Conservation (phyloP, 345 rosid species). For the Brassica napus region Da-Ae NC_063446.1:58850501-58851000, state of each 20-base stretch:
- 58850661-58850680: constrained; percentile 97
- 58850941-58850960: constrained; percentile 94
- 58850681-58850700: constrained; percentile 78
- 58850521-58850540: constrained; percentile 27
- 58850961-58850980: constrained; percentile 97
- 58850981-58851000: constrained; percentile 95
- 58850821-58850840: constrained; percentile 72
- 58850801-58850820: constrained; percentile 66
- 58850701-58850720: constrained; percentile 94
- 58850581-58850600: constrained; percentile 87
- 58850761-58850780: constrained; percentile 75
- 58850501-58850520: background rate
- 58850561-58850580: constrained; percentile 4
- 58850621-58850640: constrained; percentile 71
- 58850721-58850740: constrained; percentile 77
- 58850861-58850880: constrained; percentile 66
- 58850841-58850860: constrained; percentile 69
- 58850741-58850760: constrained; percentile 57
- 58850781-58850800: constrained; percentile 86
- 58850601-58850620: constrained; percentile 71
- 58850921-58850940: constrained; percentile 96
- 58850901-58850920: constrained; percentile 87
- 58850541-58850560: constrained; percentile 18
- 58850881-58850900: constrained; percentile 65
- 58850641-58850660: constrained; percentile 85